Base-by-base conservation (phyloP, 140 eudicot genomes). In the Eryngium alpinum region DNA sequence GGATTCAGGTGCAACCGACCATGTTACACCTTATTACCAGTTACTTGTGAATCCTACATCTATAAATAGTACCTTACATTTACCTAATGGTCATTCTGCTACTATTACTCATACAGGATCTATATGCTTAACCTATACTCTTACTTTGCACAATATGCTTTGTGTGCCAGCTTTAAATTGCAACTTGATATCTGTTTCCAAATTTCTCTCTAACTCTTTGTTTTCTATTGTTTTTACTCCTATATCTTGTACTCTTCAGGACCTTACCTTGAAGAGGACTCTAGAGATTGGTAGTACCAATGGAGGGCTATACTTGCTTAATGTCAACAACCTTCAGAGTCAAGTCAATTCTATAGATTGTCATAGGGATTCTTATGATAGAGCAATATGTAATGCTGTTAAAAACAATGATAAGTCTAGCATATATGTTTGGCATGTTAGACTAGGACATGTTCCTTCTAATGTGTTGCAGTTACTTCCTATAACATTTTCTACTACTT, bases 301-400 rank as follows among this genome's bases (percentile, higher is more conserved):
- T 4, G 46, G 46, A 38, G 46, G 46, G 4, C 46, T 38, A 2
- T 38, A 38, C 46, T 7, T 38, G 46, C 46, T 38, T 7, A 38
- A 38, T 38, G 46, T 38, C 46, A 38, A 38, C 5, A 2, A 4
- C 7, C 46, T 38, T 38, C 46, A 38, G 46, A 38, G 7, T n/a
- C n/a, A n/a, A n/a, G n/a, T n/a, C 46, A 38, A 25, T 21, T 0
- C 33, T 46, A 75, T 5, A 49, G 29, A 50, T 15, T 75, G 46
- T 0, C 1, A 24, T 14, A 1, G 28, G 1, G 1, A 17, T 9
- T 6, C 38, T 3, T n/a, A n/a, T n/a, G n/a, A n/a, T n/a, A n/a
- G n/a, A n/a, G n/a, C n/a, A n/a, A 1, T 66, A 1, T 27, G 25
- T 4, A 9, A 19, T 5, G 21, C 25, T 57, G 27, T 6, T 1